Evolutionary conservation across 371 early-diverging fungal species (phyloP), one percentile per base, ranked within the genome.

Genomic region (Apophysomyces elegans): DNA sequence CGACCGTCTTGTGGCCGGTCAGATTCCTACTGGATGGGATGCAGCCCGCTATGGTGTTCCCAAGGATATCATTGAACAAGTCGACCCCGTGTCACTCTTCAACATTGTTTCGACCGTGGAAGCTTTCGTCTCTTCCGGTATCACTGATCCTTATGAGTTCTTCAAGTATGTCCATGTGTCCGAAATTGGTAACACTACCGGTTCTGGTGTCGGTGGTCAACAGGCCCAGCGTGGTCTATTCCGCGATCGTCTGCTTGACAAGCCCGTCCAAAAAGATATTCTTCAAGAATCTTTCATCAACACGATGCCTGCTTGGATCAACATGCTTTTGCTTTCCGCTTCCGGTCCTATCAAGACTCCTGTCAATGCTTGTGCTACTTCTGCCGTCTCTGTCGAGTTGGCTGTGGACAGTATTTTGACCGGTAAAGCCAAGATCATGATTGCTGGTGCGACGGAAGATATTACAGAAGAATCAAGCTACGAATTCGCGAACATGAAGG

Each of bases 401-500:
- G 97, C 93, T 64, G 91, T 93, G 32, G 97, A 98, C 57, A 91
- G 94, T 44, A 95, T 98, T 59, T 75, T 92, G 66, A 84, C 86
- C 36, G 97, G 97, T 66, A 96, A 95, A 80, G 98, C 98, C 58
- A 93, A 94, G 83, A 89, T 98, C 64, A 93, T 96, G 76, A 78
- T 98, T 66, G 96, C 95, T 59, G 98, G 98, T 79, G 96, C 93
- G 14, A 93, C 90, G 68, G 98, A 98, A 74, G 96, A 95, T 66
- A 93, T 95, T 80, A 91, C 91, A 61, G 96, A 96, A 75, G 96
- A 98, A 70, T 93, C 95, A 43, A 92, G 93, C 39, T 91, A 91
- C 67, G 98, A 98, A 84, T 97, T 98, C 81, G 95, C 95, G 69
- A 94, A 95, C 86, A 98, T 97, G 96, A 95, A 95, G 87, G 98